Evolutionary conservation across 257 asterid species (phyloP), one percentile per base, ranked within the genome.

Genomic region (Nyctanthes arbortristis): DNA sequence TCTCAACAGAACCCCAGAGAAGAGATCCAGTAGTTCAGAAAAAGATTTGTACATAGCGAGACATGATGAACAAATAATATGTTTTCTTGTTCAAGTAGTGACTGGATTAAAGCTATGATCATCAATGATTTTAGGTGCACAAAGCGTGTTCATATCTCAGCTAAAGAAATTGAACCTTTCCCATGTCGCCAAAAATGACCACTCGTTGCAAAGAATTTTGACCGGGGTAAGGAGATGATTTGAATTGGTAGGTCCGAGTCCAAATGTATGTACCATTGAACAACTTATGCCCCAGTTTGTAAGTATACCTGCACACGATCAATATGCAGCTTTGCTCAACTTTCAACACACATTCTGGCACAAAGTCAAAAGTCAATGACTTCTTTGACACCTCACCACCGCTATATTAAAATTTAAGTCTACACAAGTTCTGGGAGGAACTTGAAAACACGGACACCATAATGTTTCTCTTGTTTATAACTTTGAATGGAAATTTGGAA

Each of bases 221-320:
- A 63, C 97, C 99, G 13, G 99, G 99, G 79, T 84, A 91, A 5
- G 99, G 99, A 61, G 99, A 89, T 33, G 99, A 79, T 83, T 76
- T 88, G 84, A 94, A 94, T 71, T 83, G 79, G 77, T 86, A 80
- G 36, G 39, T 60, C 59, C 67, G 80, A 75, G 96, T 88, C 97
- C 95, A 91, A 29, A 89, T 65, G 25, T 78, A 78, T 0, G 85
- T 79, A 28, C 93, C 97, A 47, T 91, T 80, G 16, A 62, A 71
- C 75, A 91, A 62, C 63, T 69, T 80, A 81, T 94, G 97, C 27
- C 97, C 99, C 80, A 91, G 65, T 83, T 79, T 94, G 87, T 91
- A 94, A 27, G 97, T 86, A 76, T 94, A 94, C 68, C 97, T 91
- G 88, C 76, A 83, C 9, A 69, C n/a, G n/a, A 70, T 35, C 57